Conservation (phyloP, 2,329 filamentous ascomycete species). For the Diaporthe helianthi region DNA sequence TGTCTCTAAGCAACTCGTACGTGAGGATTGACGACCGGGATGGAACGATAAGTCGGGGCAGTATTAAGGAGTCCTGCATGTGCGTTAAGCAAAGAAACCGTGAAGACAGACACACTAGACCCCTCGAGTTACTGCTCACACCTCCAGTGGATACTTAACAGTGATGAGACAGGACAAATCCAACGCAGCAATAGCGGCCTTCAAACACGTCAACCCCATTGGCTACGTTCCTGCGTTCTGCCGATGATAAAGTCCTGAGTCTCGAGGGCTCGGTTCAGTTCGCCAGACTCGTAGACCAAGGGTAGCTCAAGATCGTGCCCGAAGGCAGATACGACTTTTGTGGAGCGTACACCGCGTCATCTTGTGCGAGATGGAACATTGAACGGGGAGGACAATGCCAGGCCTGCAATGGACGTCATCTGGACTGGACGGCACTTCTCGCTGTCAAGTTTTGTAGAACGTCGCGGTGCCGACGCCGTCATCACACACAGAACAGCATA, state of each 20-base stretch:
- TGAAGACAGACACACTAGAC: too few relatives aligned
- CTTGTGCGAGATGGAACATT: background rate
- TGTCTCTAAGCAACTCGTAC: background rate
- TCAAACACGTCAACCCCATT: background rate
- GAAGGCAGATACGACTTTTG: background rate
- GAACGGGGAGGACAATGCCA: background rate
- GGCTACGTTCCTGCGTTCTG: background rate
- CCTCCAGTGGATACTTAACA: background rate
- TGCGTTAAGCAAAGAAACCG: too few relatives aligned
- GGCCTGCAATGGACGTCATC: background rate
- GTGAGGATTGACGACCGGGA: too few relatives aligned
- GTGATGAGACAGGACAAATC: background rate
- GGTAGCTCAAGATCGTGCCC: conserved; percentile 8
- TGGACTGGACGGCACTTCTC: background rate
- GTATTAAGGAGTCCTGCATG: too few relatives aligned
- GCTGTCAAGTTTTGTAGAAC: background rate
- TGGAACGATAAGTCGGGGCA: too few relatives aligned
- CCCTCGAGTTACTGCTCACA: background rate
- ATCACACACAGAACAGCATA: background rate
- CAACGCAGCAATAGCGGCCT: background rate
- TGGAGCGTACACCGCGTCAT: background rate
- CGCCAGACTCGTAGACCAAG: background rate
- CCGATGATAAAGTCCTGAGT: background rate
- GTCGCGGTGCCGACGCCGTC: background rate
- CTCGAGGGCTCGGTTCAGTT: background rate